phyloP scores from a whole-genome alignment of 2,329 filamentous ascomycete genomes.

The Colletotrichum tropicale region DNA sequence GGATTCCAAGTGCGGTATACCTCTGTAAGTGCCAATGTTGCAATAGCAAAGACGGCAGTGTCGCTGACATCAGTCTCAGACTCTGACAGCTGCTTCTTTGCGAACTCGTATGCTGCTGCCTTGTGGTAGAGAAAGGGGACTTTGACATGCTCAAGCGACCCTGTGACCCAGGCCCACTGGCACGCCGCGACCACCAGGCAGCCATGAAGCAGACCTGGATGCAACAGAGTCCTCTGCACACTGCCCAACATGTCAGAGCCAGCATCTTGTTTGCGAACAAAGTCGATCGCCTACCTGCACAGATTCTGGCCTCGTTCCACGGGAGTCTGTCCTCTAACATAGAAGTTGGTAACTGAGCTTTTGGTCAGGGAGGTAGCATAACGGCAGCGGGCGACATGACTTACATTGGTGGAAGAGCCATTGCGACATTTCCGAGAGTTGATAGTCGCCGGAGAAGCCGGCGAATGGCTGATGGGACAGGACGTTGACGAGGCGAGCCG shows the following conservation, averaged over 20 bases:
- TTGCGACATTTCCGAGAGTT: conserved; percentile 36
- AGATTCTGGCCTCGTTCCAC: conserved; percentile 38
- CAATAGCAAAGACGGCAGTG: conserved; percentile 47
- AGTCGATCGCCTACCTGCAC: conserved; percentile 32
- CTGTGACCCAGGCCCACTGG: conserved; percentile 51
- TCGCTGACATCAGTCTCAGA: conserved; percentile 42
- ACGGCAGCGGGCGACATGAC: not conserved
- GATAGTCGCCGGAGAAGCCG: conserved; percentile 17
- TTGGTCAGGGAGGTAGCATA: not conserved
- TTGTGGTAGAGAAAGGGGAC: conserved; percentile 52
- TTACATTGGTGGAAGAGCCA: conserved; percentile 40
- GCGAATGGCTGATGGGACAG: conserved; percentile 19
- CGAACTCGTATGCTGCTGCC: conserved; percentile 49
- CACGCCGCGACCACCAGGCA: conserved; percentile 48
- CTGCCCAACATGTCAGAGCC: conserved; percentile 27
- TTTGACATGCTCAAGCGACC: conserved; percentile 47
- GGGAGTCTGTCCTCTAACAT: conserved; percentile 44
- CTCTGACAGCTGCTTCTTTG: conserved; percentile 44
- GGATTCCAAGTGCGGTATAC: conserved; percentile 32
- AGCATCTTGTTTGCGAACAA: not conserved
- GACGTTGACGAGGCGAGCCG: not conserved
- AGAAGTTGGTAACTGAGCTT: conserved; percentile 41
- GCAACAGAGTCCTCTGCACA: conserved; percentile 46
- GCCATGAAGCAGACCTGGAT: conserved; percentile 50
- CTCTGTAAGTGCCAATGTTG: conserved; percentile 48